Conservation (phyloP, 2,329 filamentous ascomycete genomes). For the Botrytis aclada region DNA sequence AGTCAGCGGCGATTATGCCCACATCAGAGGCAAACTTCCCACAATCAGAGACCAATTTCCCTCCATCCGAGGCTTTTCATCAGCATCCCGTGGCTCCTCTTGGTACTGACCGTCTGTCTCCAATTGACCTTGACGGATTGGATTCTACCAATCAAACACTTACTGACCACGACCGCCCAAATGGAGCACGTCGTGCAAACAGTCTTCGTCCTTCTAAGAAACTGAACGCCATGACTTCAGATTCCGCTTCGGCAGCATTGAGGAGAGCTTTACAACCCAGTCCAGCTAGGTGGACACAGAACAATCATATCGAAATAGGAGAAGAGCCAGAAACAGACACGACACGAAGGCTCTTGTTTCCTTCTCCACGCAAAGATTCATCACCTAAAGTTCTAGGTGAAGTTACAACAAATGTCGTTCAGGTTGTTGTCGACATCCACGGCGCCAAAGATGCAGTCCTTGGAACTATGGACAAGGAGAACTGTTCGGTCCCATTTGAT, state of each 20-base stretch:
- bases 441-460: constrained; percentile 28
- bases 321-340: constrained; percentile 49
- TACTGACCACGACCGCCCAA: not conserved
- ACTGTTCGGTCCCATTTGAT: constrained; percentile 28
- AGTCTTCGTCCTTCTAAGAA: constrained; percentile 33
- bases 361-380: constrained; percentile 67
- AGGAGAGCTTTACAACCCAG: constrained; percentile 38
- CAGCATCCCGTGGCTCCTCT: not conserved
- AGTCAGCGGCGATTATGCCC: constrained; percentile 22
- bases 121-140: constrained; percentile 14
- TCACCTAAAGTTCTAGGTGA: constrained; percentile 61
- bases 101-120: constrained; percentile 10
- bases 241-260: constrained; percentile 35
- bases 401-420: constrained; percentile 51
- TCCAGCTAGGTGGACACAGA: constrained; percentile 46
- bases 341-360: constrained; percentile 71
- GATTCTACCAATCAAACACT: constrained; percentile 4
- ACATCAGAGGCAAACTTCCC: constrained; percentile 41
- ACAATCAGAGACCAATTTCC: constrained; percentile 42
- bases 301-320: constrained; percentile 52
- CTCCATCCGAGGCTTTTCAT: constrained; percentile 30
- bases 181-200: constrained; percentile 27
- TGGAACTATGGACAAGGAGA: constrained; percentile 35
- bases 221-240: constrained; percentile 35
- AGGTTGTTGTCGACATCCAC: constrained; percentile 42